phyloP scores from a whole-genome alignment of 2,329 filamentous ascomycete species.

The Neofusicoccum laricinum region DNA sequence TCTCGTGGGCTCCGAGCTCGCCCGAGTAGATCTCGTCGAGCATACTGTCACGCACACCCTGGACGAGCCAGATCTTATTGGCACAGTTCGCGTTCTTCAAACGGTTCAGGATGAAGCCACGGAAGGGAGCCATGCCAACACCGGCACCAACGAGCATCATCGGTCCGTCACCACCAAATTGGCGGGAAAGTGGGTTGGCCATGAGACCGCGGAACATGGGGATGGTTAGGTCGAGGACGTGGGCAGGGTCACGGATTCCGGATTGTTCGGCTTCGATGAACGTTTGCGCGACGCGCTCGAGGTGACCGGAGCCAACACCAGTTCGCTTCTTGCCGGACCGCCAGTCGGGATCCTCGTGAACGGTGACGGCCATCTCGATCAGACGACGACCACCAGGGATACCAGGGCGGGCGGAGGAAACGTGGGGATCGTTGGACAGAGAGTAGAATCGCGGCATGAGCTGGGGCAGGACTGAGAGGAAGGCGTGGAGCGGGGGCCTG shows the following conservation, averaged over 20 bases:
- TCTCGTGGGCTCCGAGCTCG: conserved; percentile 90
- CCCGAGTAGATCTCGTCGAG: conserved; percentile 96
- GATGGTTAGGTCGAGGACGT: conserved; percentile 63
- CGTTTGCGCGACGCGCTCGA: conserved; percentile 76
- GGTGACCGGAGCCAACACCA: conserved; percentile 88
- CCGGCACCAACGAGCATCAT: conserved; percentile 98
- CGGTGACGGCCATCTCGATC: conserved; percentile 93
- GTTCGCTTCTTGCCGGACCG: conserved; percentile 63
- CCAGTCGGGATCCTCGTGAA: conserved; percentile 86
- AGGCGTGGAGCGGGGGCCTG: conserved; percentile 77
- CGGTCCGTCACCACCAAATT: conserved; percentile 90
- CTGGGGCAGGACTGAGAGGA: conserved; percentile 77
- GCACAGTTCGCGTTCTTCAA: conserved; percentile 93
- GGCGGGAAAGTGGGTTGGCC: conserved; percentile 88
- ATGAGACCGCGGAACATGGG: conserved; percentile 99
- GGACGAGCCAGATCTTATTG: conserved; percentile 96
- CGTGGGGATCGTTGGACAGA: conserved; percentile 90
- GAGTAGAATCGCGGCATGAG: conserved; percentile 99
- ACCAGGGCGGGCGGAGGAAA: conserved; percentile 67
- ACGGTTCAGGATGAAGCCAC: conserved; percentile 92
- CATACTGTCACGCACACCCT: conserved; percentile 89
- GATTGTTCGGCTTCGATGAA: conserved; percentile 66
- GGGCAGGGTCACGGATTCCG: conserved; percentile 42
- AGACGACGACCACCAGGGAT: conserved; percentile 68
- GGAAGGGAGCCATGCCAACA: conserved; percentile 95